Evolutionary conservation across 1,284 basidiomycete species (phyloP), one percentile per base, ranked within the genome.

Genomic region (Veloboletus limbatus): DNA sequence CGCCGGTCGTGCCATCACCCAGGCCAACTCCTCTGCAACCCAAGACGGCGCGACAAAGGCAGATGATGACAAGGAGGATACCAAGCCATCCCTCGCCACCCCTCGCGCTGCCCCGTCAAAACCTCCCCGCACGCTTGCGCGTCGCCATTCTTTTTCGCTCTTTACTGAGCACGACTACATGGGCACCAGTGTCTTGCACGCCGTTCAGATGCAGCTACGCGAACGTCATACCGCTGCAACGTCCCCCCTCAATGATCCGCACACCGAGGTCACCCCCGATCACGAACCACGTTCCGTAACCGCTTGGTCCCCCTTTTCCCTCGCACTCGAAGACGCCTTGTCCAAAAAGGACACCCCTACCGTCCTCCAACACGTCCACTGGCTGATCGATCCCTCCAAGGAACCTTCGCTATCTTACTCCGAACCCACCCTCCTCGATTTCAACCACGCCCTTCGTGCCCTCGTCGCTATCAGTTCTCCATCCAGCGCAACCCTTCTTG

Each of bases 1-100:
- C 35, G 73, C 79, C 2, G 81, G 81, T 14, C 78, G 86, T 40
- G 75, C 82, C 40, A 74, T 86, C 18, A 82, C 84, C 1, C 86
- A 88, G 44, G 85, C 81, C 14, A 83, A 83, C 53, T 69, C 78
- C 1, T 69, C 79, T 6, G 70, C 73, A 5, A 69, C 77, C 2
- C 70, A 78, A 20, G 81, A 84, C 51, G 69, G 69, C 5, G 52
- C 63, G 2, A 56, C 69, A 30, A 62, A 59, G 21, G 71, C 77
- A 53, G 61, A 69, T 24, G 85, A 88, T 51, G 85, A 86, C 30
- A 64, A 59, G 18, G 82, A 87, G 0, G 81, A 85, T 3, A 42
- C 66, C 33, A 54, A 67, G 31, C 46, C 60, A 1, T 64, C 66
- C 34, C 61, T 69, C 20, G 64, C 72, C 37, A 49, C 62, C 1